Base-by-base conservation (phyloP, 2,329 filamentous ascomycete genomes). In the Colletotrichum gigasporum region DNA sequence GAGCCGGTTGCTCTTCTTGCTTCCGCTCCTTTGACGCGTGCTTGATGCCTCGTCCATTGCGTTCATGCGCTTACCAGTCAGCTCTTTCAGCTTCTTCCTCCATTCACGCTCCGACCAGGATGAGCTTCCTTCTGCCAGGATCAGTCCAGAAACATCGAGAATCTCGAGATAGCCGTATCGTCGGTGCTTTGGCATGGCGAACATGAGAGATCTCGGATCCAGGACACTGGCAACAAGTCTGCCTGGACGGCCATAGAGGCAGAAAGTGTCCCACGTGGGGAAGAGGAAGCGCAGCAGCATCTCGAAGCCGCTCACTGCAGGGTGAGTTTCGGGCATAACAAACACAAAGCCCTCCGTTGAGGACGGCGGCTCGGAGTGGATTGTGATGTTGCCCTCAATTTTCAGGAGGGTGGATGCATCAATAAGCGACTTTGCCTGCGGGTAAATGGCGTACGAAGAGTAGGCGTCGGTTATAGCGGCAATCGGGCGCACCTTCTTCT, bases 351-450 rank as follows among this genome's bases (percentile, higher is more conserved):
- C 96, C 75, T 99, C 96, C 0, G 91, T 91, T 2, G 89, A 88
- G 0, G 91, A 90, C 22, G 93, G 89, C 8, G 92, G 90, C 11
- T 89, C 87, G 0, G 91, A 90, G 78, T 97, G 94, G 37, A 97
- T 92, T 0, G 91, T 94, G 65, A 99, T 93, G 67, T 89, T 88
- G 9, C 94, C 96, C 78, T 99, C 96, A 26, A 99, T 86, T 78
- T 99, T 99, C 67, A 98, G 86, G 64, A 99, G 80, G 0, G 95
- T 97, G 1, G 96, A 98, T 63, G 95, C 92, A 70, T 99, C 94
- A 62, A 99, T 96, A 37, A 99, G 82, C 0, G 93, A 91, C 78
- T 97, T 97, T 14, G 94, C 91, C 75, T 98, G 94, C 1, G 96
- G 96, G 74, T 99, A 99, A 58, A 99, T 92, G 52, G 95, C 94